phyloP scores from a whole-genome alignment of 768 basidiomycete genomes.

The Lyophyllum semitale region DNA sequence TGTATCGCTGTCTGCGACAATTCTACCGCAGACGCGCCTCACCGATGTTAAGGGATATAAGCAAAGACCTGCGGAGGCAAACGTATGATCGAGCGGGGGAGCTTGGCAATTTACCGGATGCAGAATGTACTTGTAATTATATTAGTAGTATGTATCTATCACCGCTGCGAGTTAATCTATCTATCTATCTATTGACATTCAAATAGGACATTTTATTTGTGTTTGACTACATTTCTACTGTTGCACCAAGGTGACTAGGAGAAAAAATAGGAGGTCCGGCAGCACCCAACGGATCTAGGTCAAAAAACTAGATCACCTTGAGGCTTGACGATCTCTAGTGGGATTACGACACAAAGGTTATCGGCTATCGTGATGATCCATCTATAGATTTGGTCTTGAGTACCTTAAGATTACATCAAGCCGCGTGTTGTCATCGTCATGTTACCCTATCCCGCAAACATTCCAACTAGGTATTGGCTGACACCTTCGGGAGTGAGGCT shows the following conservation, averaged over 20 bases:
- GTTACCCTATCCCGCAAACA: slow-evolving; percentile 71
- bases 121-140: too few species aligned
- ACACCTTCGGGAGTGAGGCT: slow-evolving; percentile 91
- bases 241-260: neutral
- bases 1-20: neutral
- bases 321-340: slow-evolving; percentile 3
- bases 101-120: slow-evolving; percentile 8
- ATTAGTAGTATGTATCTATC: too few species aligned
- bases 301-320: neutral
- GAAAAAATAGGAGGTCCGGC: neutral
- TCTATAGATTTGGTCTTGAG: slow-evolving; percentile 22
- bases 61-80: slow-evolving; percentile 10
- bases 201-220: neutral
- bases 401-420: slow-evolving; percentile 12
- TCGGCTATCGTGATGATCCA: slow-evolving; percentile 38
- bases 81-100: slow-evolving; percentile 4
- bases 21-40: neutral
- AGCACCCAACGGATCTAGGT: neutral
- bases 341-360: slow-evolving; percentile 24
- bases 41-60: slow-evolving; percentile 8
- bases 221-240: neutral
- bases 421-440: slow-evolving; percentile 13
- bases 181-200: too few species aligned
- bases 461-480: slow-evolving; percentile 92
- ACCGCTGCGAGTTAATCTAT: too few species aligned